These are phyloP conservation scores for Trametes sanguinea DNA, from an alignment of 768 basidiomycete species.

Conservation along the genomic window DNA sequence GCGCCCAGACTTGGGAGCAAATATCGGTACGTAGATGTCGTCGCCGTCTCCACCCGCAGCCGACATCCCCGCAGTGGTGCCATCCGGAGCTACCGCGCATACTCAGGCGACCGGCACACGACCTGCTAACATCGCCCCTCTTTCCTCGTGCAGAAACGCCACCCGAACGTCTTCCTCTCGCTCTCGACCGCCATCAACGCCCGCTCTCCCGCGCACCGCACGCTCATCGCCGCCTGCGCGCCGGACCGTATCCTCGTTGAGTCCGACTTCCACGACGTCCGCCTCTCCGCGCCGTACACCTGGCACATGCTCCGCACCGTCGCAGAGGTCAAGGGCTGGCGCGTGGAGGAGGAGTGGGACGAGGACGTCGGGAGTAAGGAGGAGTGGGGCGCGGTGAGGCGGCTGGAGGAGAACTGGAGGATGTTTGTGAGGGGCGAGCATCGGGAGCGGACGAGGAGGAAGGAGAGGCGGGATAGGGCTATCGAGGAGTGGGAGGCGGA, in stretches of 20 bases:
- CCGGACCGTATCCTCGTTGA: constrained; percentile 78
- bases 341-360: constrained; percentile 62
- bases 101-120: background rate
- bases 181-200: constrained; percentile 85
- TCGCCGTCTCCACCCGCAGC: background rate
- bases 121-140: constrained; percentile 2
- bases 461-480: constrained; percentile 9
- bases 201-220: constrained; percentile 61
- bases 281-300: constrained; percentile 56
- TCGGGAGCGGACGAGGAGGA: constrained; percentile 18
- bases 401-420: constrained; percentile 72
- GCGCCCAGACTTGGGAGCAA: constrained; percentile 68
- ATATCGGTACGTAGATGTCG: constrained; percentile 68
- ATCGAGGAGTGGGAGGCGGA: constrained; percentile 25
- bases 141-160: constrained; percentile 50
- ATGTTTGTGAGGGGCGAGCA: constrained; percentile 57
- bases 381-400: constrained; percentile 65
- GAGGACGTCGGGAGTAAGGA: constrained; percentile 32
- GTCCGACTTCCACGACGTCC: constrained; percentile 79
- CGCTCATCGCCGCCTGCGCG: constrained; percentile 65
- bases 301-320: constrained; percentile 79
- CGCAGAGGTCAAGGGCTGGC: constrained; percentile 78
- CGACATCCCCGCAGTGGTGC: background rate
- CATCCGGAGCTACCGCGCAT: too few relatives aligned
- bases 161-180: constrained; percentile 83